A percentile compares a stretch with the other conserved stretches of the same genome.
Conservation (phyloP, 768 basidiomycete species). For the Naganishia vaughanmartiniae region DNA sequence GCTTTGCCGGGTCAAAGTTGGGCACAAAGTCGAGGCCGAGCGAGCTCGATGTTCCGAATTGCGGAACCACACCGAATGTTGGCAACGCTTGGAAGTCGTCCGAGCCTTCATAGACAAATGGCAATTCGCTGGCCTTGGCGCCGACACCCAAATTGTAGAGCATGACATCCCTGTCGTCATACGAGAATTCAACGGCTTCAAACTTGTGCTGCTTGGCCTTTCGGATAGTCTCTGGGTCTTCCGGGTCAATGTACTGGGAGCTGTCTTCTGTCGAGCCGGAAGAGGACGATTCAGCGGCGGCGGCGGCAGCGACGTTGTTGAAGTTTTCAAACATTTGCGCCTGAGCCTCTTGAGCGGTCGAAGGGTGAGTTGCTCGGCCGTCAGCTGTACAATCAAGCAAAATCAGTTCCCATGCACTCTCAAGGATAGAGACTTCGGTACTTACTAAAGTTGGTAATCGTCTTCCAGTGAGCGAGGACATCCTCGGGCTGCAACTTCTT, state of each 20-base stretch:
- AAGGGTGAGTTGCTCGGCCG: conserved; percentile 67
- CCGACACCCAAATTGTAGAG: conserved; percentile 94
- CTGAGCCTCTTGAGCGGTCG: conserved; percentile 70
- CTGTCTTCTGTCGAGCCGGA: conserved; percentile 16
- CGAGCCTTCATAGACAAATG: conserved; percentile 86
- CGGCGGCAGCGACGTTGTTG: conserved; percentile 52
- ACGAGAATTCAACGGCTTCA: conserved; percentile 63
- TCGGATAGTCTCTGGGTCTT: conserved; percentile 77
- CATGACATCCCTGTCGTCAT: conserved; percentile 85
- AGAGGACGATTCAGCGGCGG: conserved; percentile 35
- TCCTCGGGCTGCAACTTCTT: conserved; percentile 74
- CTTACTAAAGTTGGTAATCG: conserved; percentile 79
- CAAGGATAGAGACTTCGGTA: conserved; percentile 22
- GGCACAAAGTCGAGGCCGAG: conserved; percentile 73
- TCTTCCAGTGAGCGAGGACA: conserved; percentile 72
- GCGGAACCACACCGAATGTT: conserved; percentile 93
- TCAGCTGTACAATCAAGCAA: conserved; percentile 59
- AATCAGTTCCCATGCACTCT: conserved; percentile 25
- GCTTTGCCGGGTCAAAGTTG: conserved; percentile 90
- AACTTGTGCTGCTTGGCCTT: conserved; percentile 68
- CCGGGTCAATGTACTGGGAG: conserved; percentile 59
- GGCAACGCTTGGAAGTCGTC: conserved; percentile 80
- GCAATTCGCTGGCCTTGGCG: conserved; percentile 84
- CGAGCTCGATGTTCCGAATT: conserved; percentile 69
- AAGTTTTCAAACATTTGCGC: conserved; percentile 66